A percentile compares a stretch with the other conserved stretches of the same genome.
These are phyloP conservation scores for Papiliotrema fonsecae DNA, from an alignment of 1,284 basidiomycete genomes.

Conservation along the genomic window DNA sequence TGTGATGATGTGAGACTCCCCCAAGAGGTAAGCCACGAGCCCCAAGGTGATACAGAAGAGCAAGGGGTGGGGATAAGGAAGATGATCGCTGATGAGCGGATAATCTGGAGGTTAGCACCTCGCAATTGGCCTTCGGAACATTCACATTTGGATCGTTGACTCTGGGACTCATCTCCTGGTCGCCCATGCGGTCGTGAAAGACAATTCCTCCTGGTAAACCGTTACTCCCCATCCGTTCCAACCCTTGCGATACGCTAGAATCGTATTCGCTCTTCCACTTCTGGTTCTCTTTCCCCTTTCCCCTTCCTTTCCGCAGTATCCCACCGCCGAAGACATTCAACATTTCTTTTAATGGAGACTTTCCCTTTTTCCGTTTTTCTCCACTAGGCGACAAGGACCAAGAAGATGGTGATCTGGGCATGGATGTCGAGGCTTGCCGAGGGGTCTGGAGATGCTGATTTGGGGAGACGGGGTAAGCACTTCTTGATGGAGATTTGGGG, in stretches of 20 bases:
- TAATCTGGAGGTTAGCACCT: conserved; percentile 8
- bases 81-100: conserved; percentile 29
- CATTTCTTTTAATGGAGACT: conserved; percentile 41
- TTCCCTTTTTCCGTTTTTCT: conserved; percentile 20
- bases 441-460: conserved; percentile 30
- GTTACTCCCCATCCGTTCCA: conserved; percentile 22
- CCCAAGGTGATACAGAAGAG: conserved; percentile 30
- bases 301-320: conserved; percentile 26
- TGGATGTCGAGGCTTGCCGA: conserved; percentile 11
- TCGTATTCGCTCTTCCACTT: conserved; percentile 6
- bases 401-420: conserved; percentile 22
- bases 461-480: conserved; percentile 20
- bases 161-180: conserved; percentile 28
- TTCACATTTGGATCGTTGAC: conserved; percentile 20
- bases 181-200: conserved; percentile 39
- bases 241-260: conserved; percentile 4
- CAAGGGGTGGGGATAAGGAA: conserved; percentile 35
- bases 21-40: conserved; percentile 40
- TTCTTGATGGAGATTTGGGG: conserved; percentile 1
- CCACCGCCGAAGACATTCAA: conserved; percentile 33
- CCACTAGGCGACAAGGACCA: conserved; percentile 25
- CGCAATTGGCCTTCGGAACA: neutral
- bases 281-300: conserved; percentile 32
- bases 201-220: conserved; percentile 37
- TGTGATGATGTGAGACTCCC: conserved; percentile 20